Evolutionary conservation across 495 filamentous ascomycete genomes (phyloP).

Genomic region (Xylaria acuta): DNA sequence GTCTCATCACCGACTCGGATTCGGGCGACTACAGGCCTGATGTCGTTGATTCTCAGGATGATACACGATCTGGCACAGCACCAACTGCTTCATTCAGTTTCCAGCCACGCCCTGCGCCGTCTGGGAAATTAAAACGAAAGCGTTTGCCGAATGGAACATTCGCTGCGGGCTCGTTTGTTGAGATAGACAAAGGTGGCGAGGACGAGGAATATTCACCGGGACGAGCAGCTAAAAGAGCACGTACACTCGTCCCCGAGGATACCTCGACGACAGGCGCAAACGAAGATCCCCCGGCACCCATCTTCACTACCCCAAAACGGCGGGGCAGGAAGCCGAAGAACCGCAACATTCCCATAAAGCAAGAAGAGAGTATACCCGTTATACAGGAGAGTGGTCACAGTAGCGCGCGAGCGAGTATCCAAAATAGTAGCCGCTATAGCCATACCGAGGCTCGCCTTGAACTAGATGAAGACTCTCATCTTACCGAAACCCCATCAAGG

Average conservation of each 20-base stretch:
- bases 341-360: conserved; percentile 20
- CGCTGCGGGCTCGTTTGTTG: conserved; percentile 3
- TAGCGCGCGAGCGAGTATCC: conserved; percentile 23
- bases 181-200: neutral
- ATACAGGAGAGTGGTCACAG: conserved; percentile 26
- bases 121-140: conserved; percentile 29
- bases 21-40: conserved; percentile 36
- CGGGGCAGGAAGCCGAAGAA: conserved; percentile 39
- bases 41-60: conserved; percentile 33
- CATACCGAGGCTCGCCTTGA: conserved; percentile 40
- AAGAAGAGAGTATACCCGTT: conserved; percentile 18
- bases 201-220: conserved; percentile 13
- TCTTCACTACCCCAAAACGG: conserved; percentile 28
- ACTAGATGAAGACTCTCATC: conserved; percentile 30
- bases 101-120: conserved; percentile 24
- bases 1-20: conserved; percentile 25
- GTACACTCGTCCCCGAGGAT: conserved; percentile 27
- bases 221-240: conserved; percentile 18
- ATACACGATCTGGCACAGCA: conserved; percentile 28
- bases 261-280: conserved; percentile 26
- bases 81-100: conserved; percentile 22
- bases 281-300: conserved; percentile 16
- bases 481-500: conserved; percentile 32
- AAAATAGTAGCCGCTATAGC: conserved; percentile 28
- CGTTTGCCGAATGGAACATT: conserved; percentile 30